phyloP scores from a whole-genome alignment of 208 protist species.

The Leishmania aethiopica region DNA sequence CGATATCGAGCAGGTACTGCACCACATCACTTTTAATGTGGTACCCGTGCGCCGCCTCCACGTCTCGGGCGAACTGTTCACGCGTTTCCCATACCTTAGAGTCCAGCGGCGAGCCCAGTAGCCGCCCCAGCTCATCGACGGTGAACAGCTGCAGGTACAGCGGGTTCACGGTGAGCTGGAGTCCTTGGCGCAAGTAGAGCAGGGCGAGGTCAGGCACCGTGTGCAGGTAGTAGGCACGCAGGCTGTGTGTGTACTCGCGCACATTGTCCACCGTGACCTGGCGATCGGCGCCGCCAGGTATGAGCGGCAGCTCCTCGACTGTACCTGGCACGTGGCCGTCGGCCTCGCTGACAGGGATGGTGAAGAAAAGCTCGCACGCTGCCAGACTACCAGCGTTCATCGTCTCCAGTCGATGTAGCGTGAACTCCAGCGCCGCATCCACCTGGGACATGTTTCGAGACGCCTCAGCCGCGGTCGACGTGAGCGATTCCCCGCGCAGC shows the following conservation, averaged over 20 bases:
- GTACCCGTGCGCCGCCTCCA: slow-evolving; percentile 74
- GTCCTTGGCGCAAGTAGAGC: slow-evolving; percentile 50
- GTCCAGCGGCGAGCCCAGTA: slow-evolving; percentile 59
- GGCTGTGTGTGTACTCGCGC: slow-evolving; percentile 35
- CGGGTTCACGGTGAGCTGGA: slow-evolving; percentile 51
- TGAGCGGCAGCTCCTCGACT: slow-evolving; percentile 22
- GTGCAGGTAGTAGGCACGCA: slow-evolving; percentile 54
- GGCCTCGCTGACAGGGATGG: slow-evolving; percentile 40
- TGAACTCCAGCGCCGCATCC: slow-evolving; percentile 49
- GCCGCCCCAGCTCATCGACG: slow-evolving; percentile 47
- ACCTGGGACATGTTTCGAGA: slow-evolving; percentile 38
- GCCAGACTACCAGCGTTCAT: slow-evolving; percentile 47
- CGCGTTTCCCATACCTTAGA: slow-evolving; percentile 56
- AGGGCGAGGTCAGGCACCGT: slow-evolving; percentile 31
- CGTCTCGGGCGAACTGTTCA: slow-evolving; percentile 43
- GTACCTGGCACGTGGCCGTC: slow-evolving; percentile 11
- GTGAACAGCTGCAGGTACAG: slow-evolving; percentile 65
- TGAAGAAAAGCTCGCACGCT: slow-evolving; percentile 59
- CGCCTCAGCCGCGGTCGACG: neutral
- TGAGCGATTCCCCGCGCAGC: slow-evolving; percentile 43
- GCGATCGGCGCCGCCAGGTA: slow-evolving; percentile 17
- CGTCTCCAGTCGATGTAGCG: slow-evolving; percentile 34
- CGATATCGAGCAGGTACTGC: slow-evolving; percentile 53
- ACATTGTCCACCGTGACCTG: slow-evolving; percentile 51
- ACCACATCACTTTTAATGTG: slow-evolving; percentile 52